Evolutionary conservation across 2,329 filamentous ascomycete species (phyloP), one percentile per base, ranked within the genome.

Genomic region (Metarhizium anisopliae): DNA sequence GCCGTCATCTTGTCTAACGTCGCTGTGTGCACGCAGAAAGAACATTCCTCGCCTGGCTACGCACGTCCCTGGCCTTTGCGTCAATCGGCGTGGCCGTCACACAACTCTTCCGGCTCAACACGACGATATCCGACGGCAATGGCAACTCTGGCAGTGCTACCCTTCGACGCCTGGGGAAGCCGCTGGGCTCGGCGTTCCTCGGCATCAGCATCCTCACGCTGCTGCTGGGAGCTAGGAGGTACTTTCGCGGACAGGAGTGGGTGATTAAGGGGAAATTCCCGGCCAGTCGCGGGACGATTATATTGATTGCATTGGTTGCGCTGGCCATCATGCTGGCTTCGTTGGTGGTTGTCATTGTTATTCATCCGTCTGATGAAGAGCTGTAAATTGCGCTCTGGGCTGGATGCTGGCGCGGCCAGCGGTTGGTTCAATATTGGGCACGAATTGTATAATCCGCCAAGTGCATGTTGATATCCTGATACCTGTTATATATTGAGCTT

Each of bases 41-140:
- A 20, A 94, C 89, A 0, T 94, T 93, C 70, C 81, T 94, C 36
- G 89, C 89, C 55, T 94, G 89, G 89, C 79, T 94, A 47, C 82
- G 89, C 53, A 94, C 89, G 2, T 91, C 87, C 2, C 79, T 94
- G 40, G 84, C 87, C 29, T 94, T 94, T 65, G 87, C 89, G 11
- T 87, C 82, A 38, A 93, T 94, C 61, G 89, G 89, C 56, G 88
- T 94, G 58, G 89, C 88, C 47, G 81, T 94, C 45, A 93, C 89
- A 1, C 89, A 94, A 68, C 82, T 94, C 51, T 93, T 94, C 73
- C 86, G 89, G 30, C 83, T 94, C 56, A 92, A 92, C 73, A 87
- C 84, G 0, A 79, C 83, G 8, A 73, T 87, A 45, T 66, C 72
- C 25, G 63, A 67, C 43, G 59, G 62, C 32, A 59, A 56, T 42